Percentiles rank a stretch among this genome's conserved stretches.
Evolutionary conservation across 495 filamentous ascomycete species (phyloP).

Genomic region (Friedmanniomyces endolithicus): DNA sequence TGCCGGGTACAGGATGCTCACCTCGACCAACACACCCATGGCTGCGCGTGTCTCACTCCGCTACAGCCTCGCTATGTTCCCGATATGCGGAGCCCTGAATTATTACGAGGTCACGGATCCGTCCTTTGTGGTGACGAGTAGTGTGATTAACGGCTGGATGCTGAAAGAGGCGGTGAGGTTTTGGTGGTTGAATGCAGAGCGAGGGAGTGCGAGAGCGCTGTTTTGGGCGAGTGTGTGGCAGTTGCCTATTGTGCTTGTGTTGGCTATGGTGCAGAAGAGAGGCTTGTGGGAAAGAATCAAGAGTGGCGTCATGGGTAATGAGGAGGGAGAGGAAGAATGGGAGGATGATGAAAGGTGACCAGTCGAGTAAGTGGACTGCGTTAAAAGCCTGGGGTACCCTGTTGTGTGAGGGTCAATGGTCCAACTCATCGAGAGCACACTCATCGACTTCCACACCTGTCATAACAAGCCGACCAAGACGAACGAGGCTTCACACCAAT

Average conservation of each 20-base stretch:
- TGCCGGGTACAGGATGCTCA: conserved; percentile 84
- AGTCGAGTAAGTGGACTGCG: too few relatives aligned
- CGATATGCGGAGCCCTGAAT: conserved; percentile 73
- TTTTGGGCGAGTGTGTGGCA: conserved; percentile 99
- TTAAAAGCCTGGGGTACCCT: too few relatives aligned
- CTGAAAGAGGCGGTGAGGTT: conserved; percentile 68
- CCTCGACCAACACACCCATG: conserved; percentile 70
- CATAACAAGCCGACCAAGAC: too few relatives aligned
- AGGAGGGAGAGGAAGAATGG: conserved; percentile 25
- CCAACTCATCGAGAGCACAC: too few relatives aligned
- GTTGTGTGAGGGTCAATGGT: too few relatives aligned
- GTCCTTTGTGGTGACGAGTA: conserved; percentile 70
- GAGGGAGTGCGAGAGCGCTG: conserved; percentile 69
- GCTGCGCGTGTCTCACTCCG: conserved; percentile 78
- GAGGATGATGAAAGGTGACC: too few relatives aligned
- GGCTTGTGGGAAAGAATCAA: conserved; percentile 82
- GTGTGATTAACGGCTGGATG: conserved; percentile 78
- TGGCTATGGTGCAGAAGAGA: conserved; percentile 89
- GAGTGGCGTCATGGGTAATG: conserved; percentile 50
- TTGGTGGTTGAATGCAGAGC: conserved; percentile 62
- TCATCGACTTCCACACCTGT: too few relatives aligned
- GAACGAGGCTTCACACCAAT: too few relatives aligned
- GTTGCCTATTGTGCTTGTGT: conserved; percentile 75
- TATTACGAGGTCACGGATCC: conserved; percentile 74
- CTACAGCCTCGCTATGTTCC: conserved; percentile 79